These are phyloP conservation scores for Nowakowskiella sp. DNA, from an alignment of 192 early-diverging fungal species.

Conservation along the genomic window DNA sequence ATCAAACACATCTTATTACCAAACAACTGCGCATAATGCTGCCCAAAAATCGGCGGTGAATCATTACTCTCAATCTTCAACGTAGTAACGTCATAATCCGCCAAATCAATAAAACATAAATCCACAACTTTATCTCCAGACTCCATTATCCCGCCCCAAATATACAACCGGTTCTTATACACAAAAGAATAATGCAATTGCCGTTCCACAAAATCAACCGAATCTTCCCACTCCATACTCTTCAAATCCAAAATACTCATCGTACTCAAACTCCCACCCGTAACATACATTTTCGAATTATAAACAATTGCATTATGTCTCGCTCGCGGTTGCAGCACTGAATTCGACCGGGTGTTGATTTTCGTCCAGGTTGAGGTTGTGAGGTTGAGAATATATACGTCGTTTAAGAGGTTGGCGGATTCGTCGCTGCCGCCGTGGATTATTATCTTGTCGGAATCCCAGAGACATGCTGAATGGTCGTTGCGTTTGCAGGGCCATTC, in stretches of 20 bases:
- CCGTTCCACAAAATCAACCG: constrained; percentile 43
- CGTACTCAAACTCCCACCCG: constrained; percentile 40
- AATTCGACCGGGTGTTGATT: no score
- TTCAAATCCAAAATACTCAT: constrained; percentile 49
- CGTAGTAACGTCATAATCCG: constrained; percentile 31
- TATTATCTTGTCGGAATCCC: constrained; percentile 48
- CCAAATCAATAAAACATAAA: constrained; percentile 49
- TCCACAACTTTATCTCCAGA: constrained; percentile 47
- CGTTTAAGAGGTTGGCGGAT: constrained; percentile 43
- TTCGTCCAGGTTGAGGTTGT: constrained; percentile 51
- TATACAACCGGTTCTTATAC: constrained; percentile 44
- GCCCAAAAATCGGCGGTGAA: constrained; percentile 46
- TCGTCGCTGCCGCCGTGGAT: constrained; percentile 61
- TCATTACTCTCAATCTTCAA: constrained; percentile 38
- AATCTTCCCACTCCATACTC: constrained; percentile 49
- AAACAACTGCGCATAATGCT: constrained; percentile 56
- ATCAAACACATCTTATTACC: constrained; percentile 50
- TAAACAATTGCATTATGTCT: constrained; percentile 56
- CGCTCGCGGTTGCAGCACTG: no score
- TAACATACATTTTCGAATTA: constrained; percentile 55
- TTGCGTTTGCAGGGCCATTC: constrained; percentile 46
- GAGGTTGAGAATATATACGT: constrained; percentile 52
- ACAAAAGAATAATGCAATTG: constrained; percentile 49
- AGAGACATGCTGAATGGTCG: constrained; percentile 53
- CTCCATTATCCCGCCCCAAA: constrained; percentile 51